A percentile compares a stretch with the other conserved stretches of the same genome.
Conservation (phyloP, 805 yeast species). For the Hanseniaspora jakobsenii region DNA sequence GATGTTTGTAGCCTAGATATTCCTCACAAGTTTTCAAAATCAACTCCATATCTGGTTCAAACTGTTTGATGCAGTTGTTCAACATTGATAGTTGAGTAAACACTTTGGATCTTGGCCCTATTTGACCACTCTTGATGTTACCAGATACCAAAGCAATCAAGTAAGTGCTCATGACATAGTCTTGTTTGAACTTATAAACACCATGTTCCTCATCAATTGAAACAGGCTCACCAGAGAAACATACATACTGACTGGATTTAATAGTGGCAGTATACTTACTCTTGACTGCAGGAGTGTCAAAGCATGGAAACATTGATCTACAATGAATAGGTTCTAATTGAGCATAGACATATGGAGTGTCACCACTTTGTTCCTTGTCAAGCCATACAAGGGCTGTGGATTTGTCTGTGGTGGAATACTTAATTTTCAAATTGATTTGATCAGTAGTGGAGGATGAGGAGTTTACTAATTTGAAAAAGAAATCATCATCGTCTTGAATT, state of each 20-base stretch:
- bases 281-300: constrained; percentile 81
- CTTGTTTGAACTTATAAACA: constrained; percentile 49
- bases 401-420: constrained; percentile 56
- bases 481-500: constrained; percentile 14
- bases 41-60: constrained; percentile 65
- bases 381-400: constrained; percentile 85
- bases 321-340: constrained; percentile 91
- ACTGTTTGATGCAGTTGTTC: constrained; percentile 63
- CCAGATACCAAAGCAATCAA: constrained; percentile 79
- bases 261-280: constrained; percentile 48
- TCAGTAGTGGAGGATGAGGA: too few relatives aligned
- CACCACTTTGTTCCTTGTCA: constrained; percentile 60
- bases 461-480: constrained; percentile 1
- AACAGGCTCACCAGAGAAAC: constrained; percentile 54
- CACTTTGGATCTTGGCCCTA: constrained; percentile 80
- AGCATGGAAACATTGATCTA: constrained; percentile 74
- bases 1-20: constrained; percentile 57
- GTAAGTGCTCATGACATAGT: constrained; percentile 76
- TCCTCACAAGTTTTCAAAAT: constrained; percentile 70
- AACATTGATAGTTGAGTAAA: constrained; percentile 65
- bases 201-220: constrained; percentile 15
- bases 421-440: constrained; percentile 30
- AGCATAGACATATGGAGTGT: constrained; percentile 59
- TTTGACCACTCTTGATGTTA: constrained; percentile 48
- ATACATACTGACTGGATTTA: constrained; percentile 52